These are phyloP conservation scores for Delphinella strobiligena DNA, from an alignment of 2,329 filamentous ascomycete genomes.

Conservation along the genomic window DNA sequence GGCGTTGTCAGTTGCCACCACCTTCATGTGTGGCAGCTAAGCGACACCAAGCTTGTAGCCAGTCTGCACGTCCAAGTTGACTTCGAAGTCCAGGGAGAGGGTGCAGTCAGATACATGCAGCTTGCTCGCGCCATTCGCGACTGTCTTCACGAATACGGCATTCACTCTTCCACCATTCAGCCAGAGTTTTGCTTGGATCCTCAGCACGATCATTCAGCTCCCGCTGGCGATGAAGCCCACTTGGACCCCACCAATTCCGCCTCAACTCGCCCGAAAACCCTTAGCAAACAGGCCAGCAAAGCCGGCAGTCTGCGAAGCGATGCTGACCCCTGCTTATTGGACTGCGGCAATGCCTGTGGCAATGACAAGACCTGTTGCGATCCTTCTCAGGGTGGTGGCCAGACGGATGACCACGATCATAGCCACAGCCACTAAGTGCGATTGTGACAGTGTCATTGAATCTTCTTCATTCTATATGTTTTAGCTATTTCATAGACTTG, in stretches of 20 bases:
- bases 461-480: too few relatives aligned
- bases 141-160: constrained; percentile 89
- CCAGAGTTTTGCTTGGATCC: constrained; percentile 58
- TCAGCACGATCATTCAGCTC: constrained; percentile 29
- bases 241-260: constrained; percentile 18
- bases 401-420: constrained; percentile 19
- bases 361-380: constrained; percentile 29
- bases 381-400: constrained; percentile 8
- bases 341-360: constrained; percentile 32
- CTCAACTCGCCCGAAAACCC: constrained; percentile 20
- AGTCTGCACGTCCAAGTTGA: constrained; percentile 87
- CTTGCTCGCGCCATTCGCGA: constrained; percentile 70
- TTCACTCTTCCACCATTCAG: constrained; percentile 95
- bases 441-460: too few relatives aligned
- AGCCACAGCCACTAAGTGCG: constrained; percentile 6
- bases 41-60: constrained; percentile 85
- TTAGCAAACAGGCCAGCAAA: constrained; percentile 23
- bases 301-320: constrained; percentile 17
- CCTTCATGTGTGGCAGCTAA: constrained; percentile 94
- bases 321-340: constrained; percentile 27
- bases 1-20: constrained; percentile 89
- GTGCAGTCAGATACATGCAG: constrained; percentile 73
- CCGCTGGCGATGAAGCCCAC: constrained; percentile 14
- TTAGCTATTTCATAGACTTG: too few relatives aligned
- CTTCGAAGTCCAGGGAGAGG: constrained; percentile 76